Evolutionary conservation across 2,329 filamentous ascomycete genomes (phyloP), one percentile per base, ranked within the genome.

Genomic region (Cladosporium sp.): DNA sequence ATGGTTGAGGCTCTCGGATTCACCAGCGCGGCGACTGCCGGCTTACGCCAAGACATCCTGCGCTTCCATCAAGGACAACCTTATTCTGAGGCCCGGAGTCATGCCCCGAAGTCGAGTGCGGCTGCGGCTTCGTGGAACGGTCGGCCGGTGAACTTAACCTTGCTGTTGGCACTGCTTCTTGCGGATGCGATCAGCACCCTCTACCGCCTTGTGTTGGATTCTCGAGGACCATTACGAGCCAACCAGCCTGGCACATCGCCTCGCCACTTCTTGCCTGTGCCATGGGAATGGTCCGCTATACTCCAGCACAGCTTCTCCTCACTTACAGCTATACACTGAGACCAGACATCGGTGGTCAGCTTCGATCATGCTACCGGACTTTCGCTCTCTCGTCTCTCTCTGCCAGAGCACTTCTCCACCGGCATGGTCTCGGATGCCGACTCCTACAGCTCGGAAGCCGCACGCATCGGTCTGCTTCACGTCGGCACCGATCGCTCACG

Each of bases 1-100:
- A 62, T 53, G 60, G 57, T 62, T 62, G 60, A 62, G 60, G 14
- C 31, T 40, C 40, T 33, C 58, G 49, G 18, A 40, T 53, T 62
- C 59, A 62, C 59, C 59, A 62, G 31, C 35, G 29, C 60, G 60
- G 60, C 18, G 49, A 55, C 49, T 28, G 46, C 60, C 60, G 60
- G 44, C 23, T 40, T 35, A 35, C 29, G 59, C 60, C 60, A 62
- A 62, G 60, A 23, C 33, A 28, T 53, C 21, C 37, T 50, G n/a
- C 37, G 12, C 26, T 28, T 21, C n/a, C 46, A 8, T 28, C 60
- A 35, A n/a, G 2, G 21, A 21, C 35, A 62, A 62, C 60, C 60
- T 62, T 62, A 62, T 53, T 44, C 10, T 26, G 23, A 21, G 16
- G 18, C 23, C 40, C 58, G 55, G 55, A 57, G 55, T 40, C n/a